Evolutionary conservation across 352 stramenopile genomes (phyloP).

Genomic region (Pythium sp.): DNA sequence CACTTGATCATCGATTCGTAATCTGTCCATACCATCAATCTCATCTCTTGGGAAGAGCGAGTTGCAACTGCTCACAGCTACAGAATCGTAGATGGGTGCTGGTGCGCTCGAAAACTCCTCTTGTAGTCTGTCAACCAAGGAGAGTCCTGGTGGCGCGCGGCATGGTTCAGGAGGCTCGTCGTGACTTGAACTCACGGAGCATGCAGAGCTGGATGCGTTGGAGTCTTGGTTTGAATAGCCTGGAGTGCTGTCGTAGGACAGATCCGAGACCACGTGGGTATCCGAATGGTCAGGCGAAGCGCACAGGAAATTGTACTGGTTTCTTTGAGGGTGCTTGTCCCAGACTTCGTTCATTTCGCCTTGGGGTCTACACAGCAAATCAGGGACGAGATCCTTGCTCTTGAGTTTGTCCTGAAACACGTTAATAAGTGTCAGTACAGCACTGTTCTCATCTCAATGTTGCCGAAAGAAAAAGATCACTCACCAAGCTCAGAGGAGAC

Average conservation of each 20-base stretch:
- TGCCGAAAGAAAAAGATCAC: not conserved
- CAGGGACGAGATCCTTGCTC: not conserved
- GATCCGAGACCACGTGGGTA: conserved; percentile 19
- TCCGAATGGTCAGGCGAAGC: conserved; percentile 33
- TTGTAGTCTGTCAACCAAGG: conserved; percentile 74
- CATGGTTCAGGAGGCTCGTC: conserved; percentile 21
- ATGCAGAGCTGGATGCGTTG: conserved; percentile 22
- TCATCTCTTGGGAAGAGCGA: conserved; percentile 10
- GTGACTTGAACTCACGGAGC: conserved; percentile 19
- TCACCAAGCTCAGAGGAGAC: conserved; percentile 26
- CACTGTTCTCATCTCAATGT: not conserved
- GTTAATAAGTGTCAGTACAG: conserved; percentile 7
- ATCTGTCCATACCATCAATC: conserved; percentile 4
- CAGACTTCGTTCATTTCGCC: conserved; percentile 15
- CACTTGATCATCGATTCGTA: conserved; percentile 11
- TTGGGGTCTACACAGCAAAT: not conserved
- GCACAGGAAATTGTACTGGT: conserved; percentile 13
- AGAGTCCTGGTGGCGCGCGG: conserved; percentile 38
- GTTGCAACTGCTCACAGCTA: not conserved
- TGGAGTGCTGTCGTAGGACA: conserved; percentile 22
- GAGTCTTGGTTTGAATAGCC: conserved; percentile 22
- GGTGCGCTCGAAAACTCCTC: conserved; percentile 76
- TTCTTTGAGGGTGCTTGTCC: conserved; percentile 4
- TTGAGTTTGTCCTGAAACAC: conserved; percentile 9
- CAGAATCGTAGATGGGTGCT: conserved; percentile 49